Evolutionary conservation across 2,329 filamentous ascomycete genomes (phyloP), one percentile per base, ranked within the genome.

Genomic region (Aspergillus phoenicis): DNA sequence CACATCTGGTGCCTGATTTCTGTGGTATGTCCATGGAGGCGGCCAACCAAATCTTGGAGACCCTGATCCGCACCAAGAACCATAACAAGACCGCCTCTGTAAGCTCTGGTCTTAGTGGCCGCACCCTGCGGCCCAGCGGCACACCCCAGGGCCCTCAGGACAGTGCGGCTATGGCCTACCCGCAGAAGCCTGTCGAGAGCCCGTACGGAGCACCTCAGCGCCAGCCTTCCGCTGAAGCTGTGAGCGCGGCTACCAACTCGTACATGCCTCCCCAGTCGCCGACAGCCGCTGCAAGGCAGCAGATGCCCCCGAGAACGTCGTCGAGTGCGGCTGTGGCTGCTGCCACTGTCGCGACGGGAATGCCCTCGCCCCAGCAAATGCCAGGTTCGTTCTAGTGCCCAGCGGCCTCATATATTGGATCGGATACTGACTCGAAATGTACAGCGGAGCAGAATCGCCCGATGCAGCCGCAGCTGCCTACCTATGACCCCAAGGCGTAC

Each of bases 11-110:
- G 33, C 95, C 95, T 20, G 95, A 99, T 76, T 99, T 99, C 80
- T 99, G 95, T 76, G 95, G 95, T 69, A 99, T 99, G 93, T 96
- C 93, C 28, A 98, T 98, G 95, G 91, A 95, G 60, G 91, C 91
- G 39, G 95, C 95, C 47, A 98, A 97, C 76, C 88, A 96, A 73
- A 97, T 99, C 66, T 78, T 98, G 58, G 89, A 93, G 65, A 91
- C 93, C 53, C 91, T 97, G 68, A 87, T 91, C 71, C 88, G 87
- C 53, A 89, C 90, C 62, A 96, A 93, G 79, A 85, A 87, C 83
- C 33, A 36, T 36, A 90, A 77, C 82, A 84, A 85, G 72, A 76
- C 77, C 57, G 78, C 81, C 4, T 80, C 80, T 61, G 77, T 82
- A 59, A 80, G 80, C 63, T 80, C 82, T 55, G 79, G 76, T 48